A percentile compares a stretch with the other conserved stretches of the same genome.
phyloP scores from a whole-genome alignment of 1,284 basidiomycete genomes.

The Heterobasidion irregulare region DNA sequence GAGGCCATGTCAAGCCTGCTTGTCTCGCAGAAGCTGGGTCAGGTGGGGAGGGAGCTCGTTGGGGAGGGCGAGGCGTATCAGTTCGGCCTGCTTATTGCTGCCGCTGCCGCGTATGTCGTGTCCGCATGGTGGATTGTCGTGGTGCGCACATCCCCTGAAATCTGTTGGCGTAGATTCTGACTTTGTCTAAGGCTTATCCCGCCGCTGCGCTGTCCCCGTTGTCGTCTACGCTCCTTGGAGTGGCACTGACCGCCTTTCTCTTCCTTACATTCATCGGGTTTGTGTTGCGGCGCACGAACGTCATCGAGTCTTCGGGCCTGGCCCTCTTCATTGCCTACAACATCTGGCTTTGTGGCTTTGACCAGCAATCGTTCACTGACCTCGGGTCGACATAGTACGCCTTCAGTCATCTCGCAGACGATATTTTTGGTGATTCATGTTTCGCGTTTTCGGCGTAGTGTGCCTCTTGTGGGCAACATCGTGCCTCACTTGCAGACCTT shows the following conservation, averaged over 20 bases:
- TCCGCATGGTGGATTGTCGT: constrained; percentile 77
- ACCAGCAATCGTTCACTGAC: constrained; percentile 59
- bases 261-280: constrained; percentile 92
- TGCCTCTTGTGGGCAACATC: constrained; percentile 68
- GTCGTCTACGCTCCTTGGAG: constrained; percentile 79
- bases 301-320: constrained; percentile 85
- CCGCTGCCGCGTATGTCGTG: constrained; percentile 67
- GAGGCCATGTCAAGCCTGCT: constrained; percentile 80
- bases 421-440: not conserved
- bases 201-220: constrained; percentile 73
- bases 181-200: constrained; percentile 52
- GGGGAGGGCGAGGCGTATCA: constrained; percentile 65
- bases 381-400: constrained; percentile 71
- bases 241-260: constrained; percentile 60
- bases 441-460: constrained; percentile 31
- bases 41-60: constrained; percentile 64
- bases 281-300: constrained; percentile 80
- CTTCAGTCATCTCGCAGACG: not conserved
- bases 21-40: constrained; percentile 73
- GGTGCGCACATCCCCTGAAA: constrained; percentile 33
- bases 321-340: constrained; percentile 84
- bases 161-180: constrained; percentile 5
- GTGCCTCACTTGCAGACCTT: constrained; percentile 73
- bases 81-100: constrained; percentile 63
- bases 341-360: constrained; percentile 75